phyloP scores from a whole-genome alignment of 495 filamentous ascomycete species.

The Hyaloscypha finlandica region DNA sequence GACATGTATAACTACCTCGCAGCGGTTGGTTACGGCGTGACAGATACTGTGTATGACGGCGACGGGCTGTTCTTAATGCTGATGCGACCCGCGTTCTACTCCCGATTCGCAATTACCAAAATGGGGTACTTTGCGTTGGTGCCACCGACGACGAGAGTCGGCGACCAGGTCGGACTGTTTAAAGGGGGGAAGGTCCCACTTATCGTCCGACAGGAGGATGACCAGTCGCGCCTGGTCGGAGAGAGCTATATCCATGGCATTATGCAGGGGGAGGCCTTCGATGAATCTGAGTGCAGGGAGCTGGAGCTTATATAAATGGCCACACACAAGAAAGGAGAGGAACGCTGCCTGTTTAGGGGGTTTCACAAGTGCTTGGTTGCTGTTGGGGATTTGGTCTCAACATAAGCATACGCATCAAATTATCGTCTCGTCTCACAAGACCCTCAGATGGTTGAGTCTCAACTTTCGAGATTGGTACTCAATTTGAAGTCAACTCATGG shows the following conservation, averaged over 20 bases:
- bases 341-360: too few species aligned
- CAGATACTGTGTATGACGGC: background rate
- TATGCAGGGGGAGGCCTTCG: constrained; percentile 31
- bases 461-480: too few species aligned
- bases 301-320: too few species aligned
- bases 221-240: constrained; percentile 27
- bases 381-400: too few species aligned
- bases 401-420: too few species aligned
- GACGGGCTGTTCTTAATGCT: constrained; percentile 1
- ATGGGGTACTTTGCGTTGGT: constrained; percentile 32
- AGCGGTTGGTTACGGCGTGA: background rate
- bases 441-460: too few species aligned
- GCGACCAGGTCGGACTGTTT: constrained; percentile 26
- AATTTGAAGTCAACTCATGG: too few species aligned
- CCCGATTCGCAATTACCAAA: constrained; percentile 29
- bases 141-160: constrained; percentile 18
- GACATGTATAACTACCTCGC: constrained; percentile 8
- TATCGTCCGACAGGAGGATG: background rate
- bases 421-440: too few species aligned
- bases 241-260: constrained; percentile 35
- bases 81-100: constrained; percentile 5
- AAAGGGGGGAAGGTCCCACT: background rate
- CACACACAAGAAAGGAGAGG: too few species aligned
- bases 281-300: too few species aligned
- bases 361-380: too few species aligned